A percentile compares a stretch with the other conserved stretches of the same genome.
phyloP scores from a whole-genome alignment of 805 yeast species.

The Cyberlindnera maritima region DNA sequence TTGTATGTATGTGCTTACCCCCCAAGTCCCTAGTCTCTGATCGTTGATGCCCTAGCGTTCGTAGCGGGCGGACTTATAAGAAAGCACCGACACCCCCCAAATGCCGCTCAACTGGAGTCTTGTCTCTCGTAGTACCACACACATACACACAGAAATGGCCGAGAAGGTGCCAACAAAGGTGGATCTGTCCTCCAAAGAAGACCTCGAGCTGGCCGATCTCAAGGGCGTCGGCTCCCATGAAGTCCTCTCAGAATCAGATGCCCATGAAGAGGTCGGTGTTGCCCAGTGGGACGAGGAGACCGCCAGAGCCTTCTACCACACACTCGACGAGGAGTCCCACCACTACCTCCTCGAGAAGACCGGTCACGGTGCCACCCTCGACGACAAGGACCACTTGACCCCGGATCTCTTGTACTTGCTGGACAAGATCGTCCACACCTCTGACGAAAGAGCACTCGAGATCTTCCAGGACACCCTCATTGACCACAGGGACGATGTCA shows the following conservation, averaged over 20 bases:
- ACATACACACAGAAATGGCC: too few relatives aligned
- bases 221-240: constrained; percentile 4
- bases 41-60: too few relatives aligned
- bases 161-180: too few relatives aligned
- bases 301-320: constrained; percentile 8
- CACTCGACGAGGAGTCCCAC: constrained; percentile 5
- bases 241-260: neutral
- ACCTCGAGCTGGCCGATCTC: neutral
- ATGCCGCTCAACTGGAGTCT: too few relatives aligned
- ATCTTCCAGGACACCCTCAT: constrained; percentile 35
- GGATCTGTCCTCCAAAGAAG: neutral
- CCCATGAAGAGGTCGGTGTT: constrained; percentile 3
- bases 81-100: too few relatives aligned
- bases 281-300: constrained; percentile 14
- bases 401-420: constrained; percentile 17
- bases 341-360: constrained; percentile 15
- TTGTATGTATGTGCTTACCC: too few relatives aligned
- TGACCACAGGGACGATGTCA: constrained; percentile 46
- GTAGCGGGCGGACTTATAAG: too few relatives aligned
- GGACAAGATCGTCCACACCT: constrained; percentile 17
- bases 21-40: too few relatives aligned
- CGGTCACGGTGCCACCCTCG: constrained; percentile 17
- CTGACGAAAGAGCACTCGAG: constrained; percentile 26
- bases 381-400: constrained; percentile 12
- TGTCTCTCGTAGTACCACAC: too few relatives aligned